Evolutionary conservation across 306 rosid genomes (phyloP).

Genomic region (Medicago truncatula): DNA sequence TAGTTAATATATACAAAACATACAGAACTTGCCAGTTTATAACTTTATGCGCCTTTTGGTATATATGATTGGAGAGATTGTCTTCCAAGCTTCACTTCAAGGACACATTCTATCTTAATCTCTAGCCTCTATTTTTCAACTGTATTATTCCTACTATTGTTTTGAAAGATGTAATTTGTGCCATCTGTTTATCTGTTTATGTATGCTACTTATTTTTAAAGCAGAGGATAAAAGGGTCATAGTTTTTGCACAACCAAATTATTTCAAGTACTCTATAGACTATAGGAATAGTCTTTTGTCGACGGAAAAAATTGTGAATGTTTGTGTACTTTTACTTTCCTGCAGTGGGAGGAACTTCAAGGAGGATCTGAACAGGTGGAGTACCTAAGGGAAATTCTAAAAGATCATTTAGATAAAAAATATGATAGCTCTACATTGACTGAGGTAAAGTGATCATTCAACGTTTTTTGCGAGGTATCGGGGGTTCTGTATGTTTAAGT

Average conservation of each 20-base stretch:
- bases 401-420: slow-evolving; percentile 50
- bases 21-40: slow-evolving; percentile 11
- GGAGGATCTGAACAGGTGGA: slow-evolving; percentile 70
- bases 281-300: slow-evolving; percentile 19
- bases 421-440: slow-evolving; percentile 31
- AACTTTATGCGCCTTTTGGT: slow-evolving; percentile 18
- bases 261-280: slow-evolving; percentile 12
- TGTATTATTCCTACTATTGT: background rate
- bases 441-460: slow-evolving; percentile 39
- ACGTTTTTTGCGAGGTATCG: slow-evolving; percentile 24
- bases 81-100: slow-evolving; percentile 28
- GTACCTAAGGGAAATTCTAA: slow-evolving; percentile 71
- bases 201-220: background rate
- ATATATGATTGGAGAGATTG: background rate
- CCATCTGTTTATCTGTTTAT: background rate
- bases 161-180: slow-evolving; percentile 10
- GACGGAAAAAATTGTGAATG: background rate
- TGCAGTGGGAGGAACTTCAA: slow-evolving; percentile 89
- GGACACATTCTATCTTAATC: slow-evolving; percentile 10
- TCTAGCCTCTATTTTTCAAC: slow-evolving; percentile 34
- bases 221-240: background rate
- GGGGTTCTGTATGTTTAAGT: slow-evolving; percentile 27
- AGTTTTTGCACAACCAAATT: slow-evolving; percentile 24
- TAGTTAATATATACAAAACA: background rate
- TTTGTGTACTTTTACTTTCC: slow-evolving; percentile 34